A percentile compares a stretch with the other conserved stretches of the same genome.
These are phyloP conservation scores for Artemisia tridentata DNA, from an alignment of 129 eudicot genomes.

Conservation along the genomic window DNA sequence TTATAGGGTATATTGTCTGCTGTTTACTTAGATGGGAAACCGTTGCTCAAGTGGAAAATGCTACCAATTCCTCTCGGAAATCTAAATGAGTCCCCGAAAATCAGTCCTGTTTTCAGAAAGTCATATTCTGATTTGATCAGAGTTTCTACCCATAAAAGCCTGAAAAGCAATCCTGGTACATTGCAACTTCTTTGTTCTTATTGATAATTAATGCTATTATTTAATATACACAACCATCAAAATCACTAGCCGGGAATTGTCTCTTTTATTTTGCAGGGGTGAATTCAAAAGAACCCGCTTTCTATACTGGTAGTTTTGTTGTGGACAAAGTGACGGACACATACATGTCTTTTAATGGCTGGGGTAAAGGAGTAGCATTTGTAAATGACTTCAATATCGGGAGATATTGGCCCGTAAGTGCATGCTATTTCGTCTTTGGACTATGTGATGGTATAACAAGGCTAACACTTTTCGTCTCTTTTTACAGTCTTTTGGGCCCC, in stretches of 20 bases:
- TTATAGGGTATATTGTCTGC: constrained; percentile 77
- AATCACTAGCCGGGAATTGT: too few species aligned
- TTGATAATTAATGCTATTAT: background rate
- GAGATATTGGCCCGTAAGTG: constrained; percentile 87
- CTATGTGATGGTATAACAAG: background rate
- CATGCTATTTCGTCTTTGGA: constrained; percentile 16
- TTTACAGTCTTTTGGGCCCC: constrained; percentile 82
- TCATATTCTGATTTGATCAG: constrained; percentile 21
- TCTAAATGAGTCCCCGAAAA: constrained; percentile 43
- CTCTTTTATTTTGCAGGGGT: constrained; percentile 34
- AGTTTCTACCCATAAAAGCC: constrained; percentile 42
- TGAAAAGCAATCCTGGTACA: constrained; percentile 37
- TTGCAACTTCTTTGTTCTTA: constrained; percentile 11
- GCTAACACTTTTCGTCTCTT: constrained; percentile 5
- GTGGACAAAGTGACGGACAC: constrained; percentile 65
- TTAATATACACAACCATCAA: background rate
- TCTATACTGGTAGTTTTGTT: constrained; percentile 56
- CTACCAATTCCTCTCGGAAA: constrained; percentile 58
- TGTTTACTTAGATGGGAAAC: constrained; percentile 64
- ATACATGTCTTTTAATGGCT: constrained; percentile 69
- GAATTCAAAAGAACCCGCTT: constrained; percentile 57
- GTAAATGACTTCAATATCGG: constrained; percentile 76
- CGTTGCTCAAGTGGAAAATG: constrained; percentile 78
- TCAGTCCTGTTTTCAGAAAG: constrained; percentile 36
- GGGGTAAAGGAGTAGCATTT: constrained; percentile 96